These are phyloP conservation scores for Paracamarosporium sp. DNA, from an alignment of 2,329 filamentous ascomycete species.

Conservation along the genomic window DNA sequence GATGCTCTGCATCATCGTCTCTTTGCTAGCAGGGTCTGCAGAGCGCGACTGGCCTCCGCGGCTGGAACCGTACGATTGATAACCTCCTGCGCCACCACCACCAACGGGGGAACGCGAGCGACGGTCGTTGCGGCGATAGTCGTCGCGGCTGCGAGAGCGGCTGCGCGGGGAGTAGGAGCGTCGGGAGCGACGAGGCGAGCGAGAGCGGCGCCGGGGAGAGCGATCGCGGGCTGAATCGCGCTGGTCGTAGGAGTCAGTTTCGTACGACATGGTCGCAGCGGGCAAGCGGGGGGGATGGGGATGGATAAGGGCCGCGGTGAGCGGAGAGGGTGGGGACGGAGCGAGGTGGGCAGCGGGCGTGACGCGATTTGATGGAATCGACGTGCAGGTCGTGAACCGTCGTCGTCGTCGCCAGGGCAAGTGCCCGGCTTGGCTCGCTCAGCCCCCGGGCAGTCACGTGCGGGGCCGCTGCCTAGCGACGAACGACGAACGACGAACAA, in stretches of 20 bases:
- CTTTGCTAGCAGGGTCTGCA: constrained; percentile 81
- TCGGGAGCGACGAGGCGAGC: constrained; percentile 58
- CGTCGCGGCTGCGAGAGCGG: constrained; percentile 79
- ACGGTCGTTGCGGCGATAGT: constrained; percentile 54
- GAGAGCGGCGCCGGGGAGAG: constrained; percentile 71
- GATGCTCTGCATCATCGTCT: constrained; percentile 95
- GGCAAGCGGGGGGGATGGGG: constrained; percentile 10
- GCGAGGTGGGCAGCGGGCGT: constrained; percentile 19
- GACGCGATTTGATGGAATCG: constrained; percentile 31
- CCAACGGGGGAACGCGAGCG: constrained; percentile 86
- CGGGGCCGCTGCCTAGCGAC: constrained; percentile 16
- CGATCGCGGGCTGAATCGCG: constrained; percentile 52
- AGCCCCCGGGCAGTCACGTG: constrained; percentile 8
- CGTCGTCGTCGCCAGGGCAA: constrained; percentile 18
- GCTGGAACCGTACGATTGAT: constrained; percentile 64
- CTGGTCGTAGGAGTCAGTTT: constrained; percentile 47
- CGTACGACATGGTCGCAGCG: constrained; percentile 40
- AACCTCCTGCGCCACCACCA: constrained; percentile 75
- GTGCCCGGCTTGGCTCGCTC: constrained; percentile 1
- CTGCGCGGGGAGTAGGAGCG: constrained; percentile 69
- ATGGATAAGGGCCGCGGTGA: not conserved
- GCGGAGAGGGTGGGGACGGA: constrained; percentile 19
- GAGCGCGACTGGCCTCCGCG: constrained; percentile 61
- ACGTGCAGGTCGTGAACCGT: constrained; percentile 16
- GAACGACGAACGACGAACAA: not conserved